Conservation (phyloP, 441 rosid species). For the Pelargonium myrrhifolium region DNA sequence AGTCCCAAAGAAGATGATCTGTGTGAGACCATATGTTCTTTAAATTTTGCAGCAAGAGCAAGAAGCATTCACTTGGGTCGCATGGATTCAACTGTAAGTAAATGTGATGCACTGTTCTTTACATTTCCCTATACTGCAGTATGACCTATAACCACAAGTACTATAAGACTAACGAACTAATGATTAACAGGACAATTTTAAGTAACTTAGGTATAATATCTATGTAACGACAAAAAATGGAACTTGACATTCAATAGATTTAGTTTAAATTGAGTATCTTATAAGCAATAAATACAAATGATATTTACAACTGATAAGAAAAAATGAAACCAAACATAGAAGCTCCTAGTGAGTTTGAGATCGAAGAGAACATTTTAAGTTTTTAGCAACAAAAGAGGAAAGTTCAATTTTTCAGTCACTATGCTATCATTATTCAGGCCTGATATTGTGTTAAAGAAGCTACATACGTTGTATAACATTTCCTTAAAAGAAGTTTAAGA, state of each 20-base stretch:
- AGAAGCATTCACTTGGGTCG: conserved; percentile 54
- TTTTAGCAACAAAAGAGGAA: background rate
- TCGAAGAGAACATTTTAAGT: background rate
- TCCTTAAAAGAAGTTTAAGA: background rate
- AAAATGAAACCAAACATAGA: background rate
- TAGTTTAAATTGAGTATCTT: background rate
- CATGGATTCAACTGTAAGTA: conserved; percentile 44
- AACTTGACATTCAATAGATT: background rate
- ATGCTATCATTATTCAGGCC: conserved; percentile 5
- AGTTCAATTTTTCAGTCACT: background rate
- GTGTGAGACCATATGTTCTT: conserved; percentile 72
- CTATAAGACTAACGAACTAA: background rate
- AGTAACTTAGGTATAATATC: background rate
- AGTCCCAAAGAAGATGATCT: conserved; percentile 77
- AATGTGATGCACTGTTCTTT: background rate
- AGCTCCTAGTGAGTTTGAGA: background rate
- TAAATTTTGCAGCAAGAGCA: conserved; percentile 66
- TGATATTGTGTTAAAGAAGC: conserved; percentile 4
- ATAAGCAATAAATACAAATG: background rate
- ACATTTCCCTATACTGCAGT: background rate
- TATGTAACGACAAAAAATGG: background rate
- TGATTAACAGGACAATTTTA: background rate
- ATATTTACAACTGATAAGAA: background rate
- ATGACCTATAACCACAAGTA: background rate
- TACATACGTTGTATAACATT: background rate